These are phyloP conservation scores for Elongisporangium anandrum DNA, from an alignment of 352 stramenopile species.

Conservation along the genomic window DNA sequence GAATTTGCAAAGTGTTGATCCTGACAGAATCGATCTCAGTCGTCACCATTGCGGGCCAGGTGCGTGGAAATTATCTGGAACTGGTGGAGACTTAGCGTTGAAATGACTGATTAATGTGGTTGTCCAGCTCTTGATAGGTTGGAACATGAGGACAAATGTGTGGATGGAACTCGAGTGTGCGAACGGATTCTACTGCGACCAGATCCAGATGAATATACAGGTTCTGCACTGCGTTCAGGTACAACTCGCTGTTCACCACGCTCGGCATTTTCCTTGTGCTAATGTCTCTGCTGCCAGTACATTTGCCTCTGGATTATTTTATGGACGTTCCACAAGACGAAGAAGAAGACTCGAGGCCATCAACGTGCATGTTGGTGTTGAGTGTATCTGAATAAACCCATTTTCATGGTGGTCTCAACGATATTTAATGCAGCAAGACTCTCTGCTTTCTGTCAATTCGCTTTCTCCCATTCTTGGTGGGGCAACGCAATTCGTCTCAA, in stretches of 20 bases:
- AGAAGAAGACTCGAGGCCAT: background rate
- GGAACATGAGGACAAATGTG: slow-evolving; percentile 4
- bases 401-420: no score
- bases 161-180: slow-evolving; percentile 18
- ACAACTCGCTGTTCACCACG: background rate
- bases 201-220: slow-evolving; percentile 13
- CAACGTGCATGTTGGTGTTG: background rate
- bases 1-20: background rate
- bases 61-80: no score
- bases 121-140: slow-evolving; percentile 15
- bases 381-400: no score
- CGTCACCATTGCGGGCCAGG: background rate
- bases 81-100: no score
- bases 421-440: no score
- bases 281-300: background rate
- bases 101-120: no score
- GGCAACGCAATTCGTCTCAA: no score
- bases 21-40: background rate
- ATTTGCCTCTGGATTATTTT: background rate
- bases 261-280: no score
- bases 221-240: slow-evolving; percentile 23
- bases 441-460: no score
- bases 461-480: no score
- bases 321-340: background rate
- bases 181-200: slow-evolving; percentile 14